Base-by-base conservation (phyloP, 1,284 basidiomycete genomes). In the Cystobasidium pallidum region DNA sequence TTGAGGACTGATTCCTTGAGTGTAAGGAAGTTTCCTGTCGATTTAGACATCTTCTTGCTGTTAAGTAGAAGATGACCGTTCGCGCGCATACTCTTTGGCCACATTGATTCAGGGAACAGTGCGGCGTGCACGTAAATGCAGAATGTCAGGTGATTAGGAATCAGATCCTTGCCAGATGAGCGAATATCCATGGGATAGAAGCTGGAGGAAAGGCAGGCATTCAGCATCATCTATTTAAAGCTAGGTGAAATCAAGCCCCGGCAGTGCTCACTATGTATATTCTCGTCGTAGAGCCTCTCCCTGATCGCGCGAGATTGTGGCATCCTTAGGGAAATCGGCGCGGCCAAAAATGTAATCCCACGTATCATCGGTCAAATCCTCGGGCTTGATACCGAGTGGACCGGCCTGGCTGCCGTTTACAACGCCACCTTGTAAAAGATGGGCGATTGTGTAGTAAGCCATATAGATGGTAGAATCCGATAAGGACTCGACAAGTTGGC, bases 401-500 rank as follows among this genome's bases (percentile, higher is more conserved):
- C 95, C 95, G 15, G 67, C 86, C 89, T 89, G 77, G 8, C 32
- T 52, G 63, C 39, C 36, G 64, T 80, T 59, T 80, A 71, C 54
- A 39, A 13, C 62, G 19, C 52, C 71, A 90, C 91, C 87, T 78
- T 97, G 94, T 73, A 97, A 84, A 39, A 94, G 83, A 81, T 96
- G 89, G 7, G 94, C 88, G 73, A 99, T 87, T 6, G 96, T 97
- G 84, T 99, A 99, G 84, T 97, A 99, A 39, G 91, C 87, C 94
- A 97, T 98, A 84, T 99, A 99, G 81, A 99, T 91, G 32, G 96
- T 99, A 15, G 95, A 98, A 82, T 99, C 96, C 77, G 91, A 94
- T 80, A 99, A 83, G 78, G 91, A 94, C 83, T 99, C 96, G 63
- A 99, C 94, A 78, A 99, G 86, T 86, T 95, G 98, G 70, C 92